These are phyloP conservation scores for Rhodomyrtus psidioides DNA, from an alignment of 441 rosid species.

Conservation along the genomic window DNA sequence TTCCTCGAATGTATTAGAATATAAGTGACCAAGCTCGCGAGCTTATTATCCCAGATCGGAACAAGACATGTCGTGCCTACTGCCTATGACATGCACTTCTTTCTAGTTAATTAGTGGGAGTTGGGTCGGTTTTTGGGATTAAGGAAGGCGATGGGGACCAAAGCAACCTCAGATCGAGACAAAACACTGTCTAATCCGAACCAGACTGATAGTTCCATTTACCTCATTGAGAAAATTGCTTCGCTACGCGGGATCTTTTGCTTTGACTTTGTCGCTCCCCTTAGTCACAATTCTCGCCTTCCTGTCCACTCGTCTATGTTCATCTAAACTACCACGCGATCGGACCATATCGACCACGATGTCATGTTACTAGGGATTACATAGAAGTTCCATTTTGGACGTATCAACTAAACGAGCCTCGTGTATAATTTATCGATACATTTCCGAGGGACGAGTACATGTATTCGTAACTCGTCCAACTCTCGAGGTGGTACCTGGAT, in stretches of 20 bases:
- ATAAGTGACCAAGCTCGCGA: no score
- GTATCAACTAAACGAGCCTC: fast-evolving
- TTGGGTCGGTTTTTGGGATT: neutral
- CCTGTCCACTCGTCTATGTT: neutral
- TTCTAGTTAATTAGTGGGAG: no score
- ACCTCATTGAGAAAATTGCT: neutral
- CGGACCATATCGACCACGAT: no score
- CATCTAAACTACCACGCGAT: neutral
- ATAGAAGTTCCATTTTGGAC: no score
- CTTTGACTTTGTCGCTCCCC: no score
- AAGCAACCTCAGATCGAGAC: neutral
- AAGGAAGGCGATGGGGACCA: neutral
- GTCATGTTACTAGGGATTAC: no score
- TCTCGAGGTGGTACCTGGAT: neutral
- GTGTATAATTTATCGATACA: neutral
- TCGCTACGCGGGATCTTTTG: no score
- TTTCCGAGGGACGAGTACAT: neutral
- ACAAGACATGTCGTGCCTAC: no score
- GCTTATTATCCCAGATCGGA: no score
- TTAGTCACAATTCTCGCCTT: no score
- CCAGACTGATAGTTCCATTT: neutral
- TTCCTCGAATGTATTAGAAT: no score
- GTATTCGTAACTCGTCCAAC: neutral
- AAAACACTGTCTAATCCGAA: neutral
- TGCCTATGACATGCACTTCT: no score